A percentile compares a stretch with the other conserved stretches of the same genome.
Conservation (phyloP, 352 stramenopile species). For the Pythium utonaiense region DNA sequence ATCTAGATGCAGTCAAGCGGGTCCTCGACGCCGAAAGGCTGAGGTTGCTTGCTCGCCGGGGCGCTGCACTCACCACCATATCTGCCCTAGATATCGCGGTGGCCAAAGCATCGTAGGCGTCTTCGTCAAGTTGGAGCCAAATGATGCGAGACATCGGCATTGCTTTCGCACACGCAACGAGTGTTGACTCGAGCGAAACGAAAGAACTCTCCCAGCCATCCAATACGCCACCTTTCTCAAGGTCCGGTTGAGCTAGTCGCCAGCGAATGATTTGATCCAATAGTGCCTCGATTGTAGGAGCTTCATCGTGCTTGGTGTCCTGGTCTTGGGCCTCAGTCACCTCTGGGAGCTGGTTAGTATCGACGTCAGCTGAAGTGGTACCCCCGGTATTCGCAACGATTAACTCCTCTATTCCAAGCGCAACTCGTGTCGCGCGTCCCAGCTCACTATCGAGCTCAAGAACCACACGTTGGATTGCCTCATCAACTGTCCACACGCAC, state of each 20-base stretch:
- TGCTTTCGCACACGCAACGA: slow-evolving; percentile 36
- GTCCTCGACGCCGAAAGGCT: slow-evolving; percentile 5
- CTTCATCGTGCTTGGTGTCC: neutral
- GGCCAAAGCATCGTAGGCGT: slow-evolving; percentile 56
- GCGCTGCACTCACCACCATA: neutral
- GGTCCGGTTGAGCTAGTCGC: slow-evolving; percentile 55
- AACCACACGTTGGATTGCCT: slow-evolving; percentile 43
- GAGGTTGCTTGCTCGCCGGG: neutral
- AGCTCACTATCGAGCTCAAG: slow-evolving; percentile 31
- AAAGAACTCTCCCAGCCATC: slow-evolving; percentile 72
- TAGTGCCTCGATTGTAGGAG: slow-evolving; percentile 30
- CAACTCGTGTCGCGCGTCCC: slow-evolving; percentile 30
- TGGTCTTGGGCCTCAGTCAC: neutral
- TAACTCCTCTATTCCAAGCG: slow-evolving; percentile 11
- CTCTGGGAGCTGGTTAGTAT: neutral
- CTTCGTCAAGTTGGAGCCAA: slow-evolving; percentile 61
- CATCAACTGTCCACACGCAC: slow-evolving; percentile 67
- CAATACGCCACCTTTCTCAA: slow-evolving; percentile 63
- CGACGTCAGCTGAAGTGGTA: neutral
- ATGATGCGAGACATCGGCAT: slow-evolving; percentile 48
- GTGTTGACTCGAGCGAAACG: slow-evolving; percentile 31
- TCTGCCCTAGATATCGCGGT: slow-evolving; percentile 9
- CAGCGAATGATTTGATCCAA: slow-evolving; percentile 60
- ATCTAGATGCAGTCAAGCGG: neutral
- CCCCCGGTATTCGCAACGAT: neutral